Base-by-base conservation (phyloP, 805 yeast genomes). In the Candida chilensis region DNA sequence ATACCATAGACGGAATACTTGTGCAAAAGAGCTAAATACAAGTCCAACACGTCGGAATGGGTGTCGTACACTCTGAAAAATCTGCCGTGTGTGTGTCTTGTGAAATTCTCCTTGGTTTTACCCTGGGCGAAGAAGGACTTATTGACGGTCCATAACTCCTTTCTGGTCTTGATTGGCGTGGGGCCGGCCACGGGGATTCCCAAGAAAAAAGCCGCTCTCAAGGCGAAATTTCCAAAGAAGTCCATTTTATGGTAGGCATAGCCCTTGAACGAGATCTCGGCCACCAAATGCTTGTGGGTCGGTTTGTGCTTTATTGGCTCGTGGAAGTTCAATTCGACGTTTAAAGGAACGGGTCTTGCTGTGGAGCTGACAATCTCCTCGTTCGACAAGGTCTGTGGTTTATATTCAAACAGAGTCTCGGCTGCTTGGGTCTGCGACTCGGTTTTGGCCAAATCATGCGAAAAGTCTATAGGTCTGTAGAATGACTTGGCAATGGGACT, bases 51-150 rank as follows among this genome's bases (percentile, higher is more conserved):
- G 47, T 85, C 95, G 1, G 88, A 79, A 35, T 82, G 77, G 12
- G 95, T 73, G 53, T 92, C 97, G 67, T 74, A 87, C 17, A 86
- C 82, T 41, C 67, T 69, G 40, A 92, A 64, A 36, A 71, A 52
- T 38, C 94, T 74, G 44, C 79, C 75, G 52, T 74, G 83, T 1
- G 97, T 92, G 29, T 73, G 68, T 61, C 97, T 78, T 61, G 84
- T 83, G 58, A 83, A 92, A 64, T 90, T 92, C 61, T 90, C 95
- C 60, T 92, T 92, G 7, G 92, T 71, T 53, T 87, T 88, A 31
- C 96, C 94, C 48, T 85, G 92, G 14, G 83, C 95, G 52, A 92
- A 92, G 2, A 96, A 96, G 3, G 95, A 78, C 52, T 79, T 74
- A 46, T 81, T 87, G 27, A 92, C 95, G 0, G 98, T 92, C 85